Base-by-base conservation (phyloP, 2,329 filamentous ascomycete genomes). In the Triangularia setosa region DNA sequence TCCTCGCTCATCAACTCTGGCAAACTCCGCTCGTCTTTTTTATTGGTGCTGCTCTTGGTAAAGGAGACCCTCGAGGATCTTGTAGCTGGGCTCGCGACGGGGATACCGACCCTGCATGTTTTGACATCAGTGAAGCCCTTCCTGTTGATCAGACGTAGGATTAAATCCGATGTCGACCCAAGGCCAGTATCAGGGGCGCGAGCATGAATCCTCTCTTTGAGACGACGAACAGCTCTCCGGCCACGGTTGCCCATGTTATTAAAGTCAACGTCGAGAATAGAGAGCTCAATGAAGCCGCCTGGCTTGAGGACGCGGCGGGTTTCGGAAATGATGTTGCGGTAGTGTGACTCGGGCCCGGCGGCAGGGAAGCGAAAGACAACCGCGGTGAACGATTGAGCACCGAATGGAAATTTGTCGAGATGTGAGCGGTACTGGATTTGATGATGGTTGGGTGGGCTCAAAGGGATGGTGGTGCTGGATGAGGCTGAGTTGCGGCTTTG, bases 191-290 rank as follows among this genome's bases (percentile, higher is more conserved):
- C 82, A 0, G 85, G 80, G 11, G 90, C 82, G 7, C 80, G 80
- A 18, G 82, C 79, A 65, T 88, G 87, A 69, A 92, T 86, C 33
- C 84, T 81, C 71, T 92, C 88, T 76, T 93, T 94, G 63, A 94
- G 78, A 0, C 82, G 84, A 3, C 90, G 85, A 2, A 94, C 83
- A 0, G 88, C 84, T 16, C 87, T 85, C 5, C 91, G 84, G 1
- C 88, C 87, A 14, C 84, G 84, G 62, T 84, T 88, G 0, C 91
- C 91, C 89, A 94, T 93, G 72, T 92, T 92, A 76, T 92, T 87
- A 65, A 95, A 83, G 72, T 95, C 91, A 11, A 92, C 82, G 68
- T 95, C 91, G 1, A 95, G 82, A 40, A 93, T 87, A 0, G 87
- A 89, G 18, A 93, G 79, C 75, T 95, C 91, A n/a, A 95, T 83